Evolutionary conservation across 192 early-diverging fungal genomes (phyloP).

Genomic region (Coemansia sp.): DNA sequence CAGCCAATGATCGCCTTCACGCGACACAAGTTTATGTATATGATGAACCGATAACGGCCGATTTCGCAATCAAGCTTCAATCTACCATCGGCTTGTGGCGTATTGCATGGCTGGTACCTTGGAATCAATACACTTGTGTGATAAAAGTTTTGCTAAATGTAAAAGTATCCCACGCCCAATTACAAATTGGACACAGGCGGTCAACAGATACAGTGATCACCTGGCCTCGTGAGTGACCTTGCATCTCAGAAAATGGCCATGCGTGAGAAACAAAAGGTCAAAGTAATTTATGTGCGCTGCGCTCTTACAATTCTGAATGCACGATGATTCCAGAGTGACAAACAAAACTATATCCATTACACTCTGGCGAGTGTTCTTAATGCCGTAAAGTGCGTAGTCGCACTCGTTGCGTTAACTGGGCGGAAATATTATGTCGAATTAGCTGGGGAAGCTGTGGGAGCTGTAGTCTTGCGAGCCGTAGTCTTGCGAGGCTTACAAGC

Average conservation of each 20-base stretch:
- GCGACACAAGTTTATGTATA: not conserved
- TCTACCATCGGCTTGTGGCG: not conserved
- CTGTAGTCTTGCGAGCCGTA: too few relatives aligned
- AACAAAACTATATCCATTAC: too few relatives aligned
- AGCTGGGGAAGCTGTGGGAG: too few relatives aligned
- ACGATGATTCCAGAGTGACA: too few relatives aligned
- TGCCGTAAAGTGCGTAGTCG: too few relatives aligned
- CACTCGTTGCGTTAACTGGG: too few relatives aligned
- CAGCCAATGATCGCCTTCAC: conserved; percentile 7
- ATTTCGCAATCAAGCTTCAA: not conserved
- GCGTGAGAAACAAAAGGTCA: conserved; percentile 9
- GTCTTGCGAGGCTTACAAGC: too few relatives aligned
- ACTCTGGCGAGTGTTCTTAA: too few relatives aligned
- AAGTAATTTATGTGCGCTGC: too few relatives aligned
- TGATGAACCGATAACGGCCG: not conserved
- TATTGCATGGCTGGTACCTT: not conserved
- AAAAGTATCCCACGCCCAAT: not conserved
- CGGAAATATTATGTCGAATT: too few relatives aligned
- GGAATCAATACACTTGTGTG: not conserved
- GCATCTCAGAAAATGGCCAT: not conserved
- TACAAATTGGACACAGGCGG: not conserved
- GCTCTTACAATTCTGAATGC: too few relatives aligned
- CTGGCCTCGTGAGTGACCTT: not conserved
- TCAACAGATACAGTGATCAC: not conserved
- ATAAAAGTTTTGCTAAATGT: conserved; percentile 1